Evolutionary conservation across 2,329 filamentous ascomycete species (phyloP).

Genomic region (Hypoxylon sp.): DNA sequence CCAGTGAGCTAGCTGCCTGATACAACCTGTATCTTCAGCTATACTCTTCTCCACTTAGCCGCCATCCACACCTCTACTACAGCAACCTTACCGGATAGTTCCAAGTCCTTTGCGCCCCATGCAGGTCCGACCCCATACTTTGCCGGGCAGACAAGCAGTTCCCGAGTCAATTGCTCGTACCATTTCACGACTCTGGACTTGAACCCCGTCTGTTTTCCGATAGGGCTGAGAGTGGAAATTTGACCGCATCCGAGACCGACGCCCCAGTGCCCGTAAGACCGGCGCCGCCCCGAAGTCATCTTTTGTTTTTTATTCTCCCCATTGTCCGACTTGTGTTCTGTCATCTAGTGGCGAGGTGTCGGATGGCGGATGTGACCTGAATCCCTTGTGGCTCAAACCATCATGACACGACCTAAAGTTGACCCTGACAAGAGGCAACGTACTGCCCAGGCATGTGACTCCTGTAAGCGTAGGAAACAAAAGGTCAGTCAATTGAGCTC

Average conservation of each 20-base stretch:
- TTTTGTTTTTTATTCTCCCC: conserved; percentile 40
- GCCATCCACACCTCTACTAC: conserved; percentile 34
- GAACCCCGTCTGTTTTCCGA: conserved; percentile 48
- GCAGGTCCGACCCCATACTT: conserved; percentile 44
- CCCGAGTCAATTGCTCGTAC: conserved; percentile 38
- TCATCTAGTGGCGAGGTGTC: conserved; percentile 48
- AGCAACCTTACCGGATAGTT: conserved; percentile 35
- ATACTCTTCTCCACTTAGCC: conserved; percentile 39
- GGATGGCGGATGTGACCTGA: conserved; percentile 55
- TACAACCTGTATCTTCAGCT: conserved; percentile 30
- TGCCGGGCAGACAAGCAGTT: conserved; percentile 40
- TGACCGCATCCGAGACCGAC: conserved; percentile 53
- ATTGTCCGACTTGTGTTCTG: conserved; percentile 47
- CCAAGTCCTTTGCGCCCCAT: conserved; percentile 46
- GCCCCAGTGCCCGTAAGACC: conserved; percentile 47
- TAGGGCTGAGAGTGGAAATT: conserved; percentile 49
- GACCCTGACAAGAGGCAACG: conserved; percentile 72
- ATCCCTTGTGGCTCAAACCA: conserved; percentile 47
- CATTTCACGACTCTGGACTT: conserved; percentile 41
- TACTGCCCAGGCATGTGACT: conserved; percentile 73
- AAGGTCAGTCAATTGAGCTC: conserved; percentile 64
- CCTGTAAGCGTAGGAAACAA: conserved; percentile 75
- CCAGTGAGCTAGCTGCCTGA: conserved; percentile 39
- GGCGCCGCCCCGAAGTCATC: conserved; percentile 49
- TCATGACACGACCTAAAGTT: conserved; percentile 67